Percentiles rank a stretch among this genome's conserved stretches.
Evolutionary conservation across 2,329 filamentous ascomycete genomes (phyloP).

Genomic region (Podosphaera leucotricha): DNA sequence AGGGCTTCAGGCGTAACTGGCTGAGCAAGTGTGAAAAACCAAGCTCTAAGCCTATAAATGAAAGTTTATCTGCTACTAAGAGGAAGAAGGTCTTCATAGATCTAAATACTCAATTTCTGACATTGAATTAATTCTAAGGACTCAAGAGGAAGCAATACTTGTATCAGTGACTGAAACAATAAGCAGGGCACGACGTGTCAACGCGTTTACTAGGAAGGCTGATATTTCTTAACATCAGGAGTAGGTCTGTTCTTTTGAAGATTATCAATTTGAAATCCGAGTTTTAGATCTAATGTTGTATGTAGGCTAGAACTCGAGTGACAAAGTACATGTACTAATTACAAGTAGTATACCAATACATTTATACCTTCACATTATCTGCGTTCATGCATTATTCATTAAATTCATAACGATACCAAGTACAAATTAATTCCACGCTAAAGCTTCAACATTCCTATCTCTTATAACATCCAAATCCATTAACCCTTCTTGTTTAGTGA

Average conservation of each 20-base stretch:
- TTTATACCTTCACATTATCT: too few relatives aligned
- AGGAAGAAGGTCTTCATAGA: not conserved
- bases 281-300: not conserved
- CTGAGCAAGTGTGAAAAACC: not conserved
- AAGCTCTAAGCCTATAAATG: not conserved
- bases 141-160: not conserved
- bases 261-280: not conserved
- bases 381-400: too few relatives aligned
- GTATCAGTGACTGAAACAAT: not conserved
- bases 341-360: too few relatives aligned
- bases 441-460: slow-evolving; percentile 35
- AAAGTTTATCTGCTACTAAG: not conserved
- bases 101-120: not conserved
- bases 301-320: too few relatives aligned
- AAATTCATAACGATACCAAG: too few relatives aligned
- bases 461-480: slow-evolving; percentile 36
- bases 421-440: slow-evolving; percentile 12
- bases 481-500: slow-evolving; percentile 27
- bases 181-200: not conserved
- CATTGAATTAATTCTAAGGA: not conserved
- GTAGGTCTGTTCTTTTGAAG: not conserved
- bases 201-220: not conserved
- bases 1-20: not conserved
- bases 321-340: too few relatives aligned
- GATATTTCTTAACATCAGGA: not conserved